Evolutionary conservation across 2,329 filamentous ascomycete genomes (phyloP), one percentile per base, ranked within the genome.

Genomic region (Thermomyces lanuginosus): DNA sequence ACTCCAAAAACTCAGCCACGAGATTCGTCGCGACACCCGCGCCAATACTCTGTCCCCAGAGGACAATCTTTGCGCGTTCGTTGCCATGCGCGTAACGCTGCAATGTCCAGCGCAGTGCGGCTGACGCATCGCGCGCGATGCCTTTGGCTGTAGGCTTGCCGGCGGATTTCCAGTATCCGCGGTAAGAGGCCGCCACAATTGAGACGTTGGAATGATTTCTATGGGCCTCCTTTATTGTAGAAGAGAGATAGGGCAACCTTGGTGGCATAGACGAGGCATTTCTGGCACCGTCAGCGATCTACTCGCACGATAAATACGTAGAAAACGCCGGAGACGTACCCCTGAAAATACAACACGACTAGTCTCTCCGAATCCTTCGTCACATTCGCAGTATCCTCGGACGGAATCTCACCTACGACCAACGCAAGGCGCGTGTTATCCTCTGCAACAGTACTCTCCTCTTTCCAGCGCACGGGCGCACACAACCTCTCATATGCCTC

Each of bases 21-120:
- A 74, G 61, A 26, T 66, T 71, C 9, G 71, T 72, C 8, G 74
- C 76, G 21, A 84, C 66, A 1, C 74, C 78, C 14, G 72, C 68
- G 1, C 80, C 79, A 28, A 84, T 71, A 36, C 74, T 81, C 47
- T 84, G 78, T 0, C 78, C 78, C 77, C 78, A 84, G 7, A 84
- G 51, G 1, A 82, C 42, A 1, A 80, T 33, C 16, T 39, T 36
- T 20, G 18, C 18, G 1, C 46, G 36, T 17, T 44, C 29, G 1
- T 27, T 37, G 8, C 36, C 22, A 3, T 32, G 12, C 1, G 27
- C 12, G 26, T 61, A 56, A 0, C 41, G 49, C 10, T 62, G 42
- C 3, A 57, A 55, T 13, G 76, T 61, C 74, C 75, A 81, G 6
- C 55, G 39, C 12, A 79, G 44, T 5, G 73, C 66, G 1, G 77